phyloP scores from a whole-genome alignment of 139 green algal species.

The Volvox reticuliferus region DNA sequence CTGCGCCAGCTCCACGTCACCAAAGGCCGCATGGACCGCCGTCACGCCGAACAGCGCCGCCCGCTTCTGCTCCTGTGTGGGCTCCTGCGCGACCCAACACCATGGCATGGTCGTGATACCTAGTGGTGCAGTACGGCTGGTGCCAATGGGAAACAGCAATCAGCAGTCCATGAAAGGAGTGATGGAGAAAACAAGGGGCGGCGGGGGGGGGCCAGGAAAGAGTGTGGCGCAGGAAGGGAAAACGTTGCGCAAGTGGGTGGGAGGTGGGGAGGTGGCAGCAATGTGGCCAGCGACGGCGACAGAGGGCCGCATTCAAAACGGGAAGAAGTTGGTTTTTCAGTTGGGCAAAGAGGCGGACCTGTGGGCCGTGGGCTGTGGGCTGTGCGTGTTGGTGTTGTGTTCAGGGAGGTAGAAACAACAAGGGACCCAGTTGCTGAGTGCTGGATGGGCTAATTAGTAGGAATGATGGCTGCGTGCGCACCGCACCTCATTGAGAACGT shows the following conservation, averaged over 20 bases:
- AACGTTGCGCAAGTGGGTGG: not conserved
- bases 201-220: not conserved
- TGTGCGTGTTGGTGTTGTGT: not conserved
- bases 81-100: conserved; percentile 36
- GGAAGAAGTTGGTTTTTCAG: not conserved
- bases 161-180: not conserved
- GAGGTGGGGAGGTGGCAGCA: not conserved
- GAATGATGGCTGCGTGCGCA: not conserved
- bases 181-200: not conserved
- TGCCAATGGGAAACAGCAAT: not conserved
- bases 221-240: not conserved
- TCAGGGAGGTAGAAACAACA: not conserved
- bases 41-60: conserved; percentile 74
- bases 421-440: not conserved
- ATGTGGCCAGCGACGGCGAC: no score
- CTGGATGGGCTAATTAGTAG: not conserved
- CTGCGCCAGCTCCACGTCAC: conserved; percentile 88
- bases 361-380: not conserved
- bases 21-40: conserved; percentile 82
- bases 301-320: not conserved
- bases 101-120: no score
- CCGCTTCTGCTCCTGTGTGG: conserved; percentile 60
- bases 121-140: not conserved
- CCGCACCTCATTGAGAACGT: conserved; percentile 63
- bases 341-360: not conserved